Percentiles rank a stretch among this genome's conserved stretches.
These are phyloP conservation scores for Emmonsiellopsis sp. DNA, from an alignment of 2,329 filamentous ascomycete genomes.

Conservation along the genomic window DNA sequence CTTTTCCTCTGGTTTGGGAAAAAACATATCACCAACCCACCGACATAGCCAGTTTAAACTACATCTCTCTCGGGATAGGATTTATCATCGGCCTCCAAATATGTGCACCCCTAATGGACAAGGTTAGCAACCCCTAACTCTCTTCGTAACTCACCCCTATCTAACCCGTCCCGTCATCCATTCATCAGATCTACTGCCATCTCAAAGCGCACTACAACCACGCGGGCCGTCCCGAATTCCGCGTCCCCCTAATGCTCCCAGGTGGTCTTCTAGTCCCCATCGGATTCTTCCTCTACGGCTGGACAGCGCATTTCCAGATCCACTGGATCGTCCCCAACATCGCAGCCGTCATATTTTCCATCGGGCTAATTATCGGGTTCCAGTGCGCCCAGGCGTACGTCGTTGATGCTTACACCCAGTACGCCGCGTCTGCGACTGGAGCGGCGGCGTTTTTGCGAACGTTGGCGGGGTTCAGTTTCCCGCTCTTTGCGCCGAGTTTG, in stretches of 20 bases:
- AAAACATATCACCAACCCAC: slow-evolving; percentile 46
- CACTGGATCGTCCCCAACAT: slow-evolving; percentile 51
- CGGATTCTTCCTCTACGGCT: slow-evolving; percentile 51
- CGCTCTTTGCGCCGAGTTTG: slow-evolving; percentile 38
- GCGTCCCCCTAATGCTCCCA: slow-evolving; percentile 50
- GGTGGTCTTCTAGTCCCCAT: slow-evolving; percentile 44
- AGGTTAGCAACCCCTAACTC: slow-evolving; percentile 4
- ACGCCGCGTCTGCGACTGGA: slow-evolving; percentile 40
- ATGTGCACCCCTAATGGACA: slow-evolving; percentile 24
- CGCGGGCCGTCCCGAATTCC: slow-evolving; percentile 46
- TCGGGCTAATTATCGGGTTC: slow-evolving; percentile 37
- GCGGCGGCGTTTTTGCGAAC: slow-evolving; percentile 39
- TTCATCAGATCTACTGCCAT: slow-evolving; percentile 17
- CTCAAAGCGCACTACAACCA: slow-evolving; percentile 13
- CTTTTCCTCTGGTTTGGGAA: slow-evolving; percentile 52
- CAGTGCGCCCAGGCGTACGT: slow-evolving; percentile 38
- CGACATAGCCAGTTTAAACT: slow-evolving; percentile 55
- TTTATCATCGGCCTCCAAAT: slow-evolving; percentile 50
- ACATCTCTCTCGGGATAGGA: slow-evolving; percentile 54
- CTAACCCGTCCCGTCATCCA: background rate
- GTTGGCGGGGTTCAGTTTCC: slow-evolving; percentile 42
- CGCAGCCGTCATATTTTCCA: slow-evolving; percentile 42
- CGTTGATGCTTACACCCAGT: slow-evolving; percentile 33
- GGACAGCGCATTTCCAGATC: slow-evolving; percentile 40
- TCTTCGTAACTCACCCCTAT: background rate